Percentiles rank a stretch among this genome's conserved stretches.
phyloP scores from a whole-genome alignment of 148 eudicot species.

The Suaeda aralocaspica region DNA sequence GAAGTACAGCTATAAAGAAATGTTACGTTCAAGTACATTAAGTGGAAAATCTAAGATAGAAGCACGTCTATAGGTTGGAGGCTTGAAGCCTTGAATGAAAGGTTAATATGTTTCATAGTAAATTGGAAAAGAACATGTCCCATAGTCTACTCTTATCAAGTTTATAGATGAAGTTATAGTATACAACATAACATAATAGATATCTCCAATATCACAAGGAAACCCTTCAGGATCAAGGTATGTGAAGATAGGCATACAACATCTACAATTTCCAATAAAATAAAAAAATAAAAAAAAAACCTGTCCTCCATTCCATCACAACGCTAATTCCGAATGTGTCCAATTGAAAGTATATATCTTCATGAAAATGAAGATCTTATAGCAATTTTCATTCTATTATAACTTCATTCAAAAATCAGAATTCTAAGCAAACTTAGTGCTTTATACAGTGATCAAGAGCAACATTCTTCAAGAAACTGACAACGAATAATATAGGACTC shows the following conservation, averaged over 20 bases:
- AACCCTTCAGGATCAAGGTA: neutral
- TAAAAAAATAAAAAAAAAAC: no score
- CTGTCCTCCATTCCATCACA: neutral
- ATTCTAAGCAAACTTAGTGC: neutral
- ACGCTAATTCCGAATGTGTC: neutral
- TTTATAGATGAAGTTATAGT: no score
- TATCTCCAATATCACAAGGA: no score
- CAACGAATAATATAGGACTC: conserved; percentile 22
- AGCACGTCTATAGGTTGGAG: no score
- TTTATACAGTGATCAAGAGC: neutral
- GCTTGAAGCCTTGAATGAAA: no score
- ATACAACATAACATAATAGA: no score
- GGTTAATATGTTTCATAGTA: no score
- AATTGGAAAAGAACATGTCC: neutral
- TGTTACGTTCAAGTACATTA: no score
- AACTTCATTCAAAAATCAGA: neutral
- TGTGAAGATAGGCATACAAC: neutral
- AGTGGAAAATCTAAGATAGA: no score
- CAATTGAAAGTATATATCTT: no score
- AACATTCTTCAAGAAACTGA: neutral
- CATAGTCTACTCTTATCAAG: neutral
- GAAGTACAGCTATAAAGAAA: no score
- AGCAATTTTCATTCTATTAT: neutral
- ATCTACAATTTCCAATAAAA: neutral
- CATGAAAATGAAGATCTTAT: neutral